These are phyloP conservation scores for Obelidium mucronatum DNA, from an alignment of 192 early-diverging fungal genomes.

Conservation along the genomic window DNA sequence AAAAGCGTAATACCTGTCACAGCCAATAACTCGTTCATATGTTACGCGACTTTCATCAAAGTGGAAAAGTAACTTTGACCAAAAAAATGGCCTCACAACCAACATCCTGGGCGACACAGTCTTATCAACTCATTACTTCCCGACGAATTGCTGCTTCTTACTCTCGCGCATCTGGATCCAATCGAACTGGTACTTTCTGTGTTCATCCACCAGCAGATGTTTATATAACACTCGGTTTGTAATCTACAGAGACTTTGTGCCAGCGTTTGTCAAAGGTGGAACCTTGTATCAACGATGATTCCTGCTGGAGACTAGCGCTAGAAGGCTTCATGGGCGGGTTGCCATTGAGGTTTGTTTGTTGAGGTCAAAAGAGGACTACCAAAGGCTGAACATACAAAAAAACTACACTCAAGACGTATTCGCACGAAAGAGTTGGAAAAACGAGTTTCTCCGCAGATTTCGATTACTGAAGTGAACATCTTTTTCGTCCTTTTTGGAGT, in stretches of 20 bases:
- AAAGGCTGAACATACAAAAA: too few relatives aligned
- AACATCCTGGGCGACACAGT: too few relatives aligned
- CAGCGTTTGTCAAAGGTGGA: conserved; percentile 45
- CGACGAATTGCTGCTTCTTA: conserved; percentile 44
- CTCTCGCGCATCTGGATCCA: conserved; percentile 48
- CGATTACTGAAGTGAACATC: conserved; percentile 33
- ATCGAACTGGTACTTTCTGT: conserved; percentile 37
- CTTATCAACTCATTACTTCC: conserved; percentile 22
- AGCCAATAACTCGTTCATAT: too few relatives aligned
- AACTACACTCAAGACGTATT: too few relatives aligned
- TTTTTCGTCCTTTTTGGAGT: too few relatives aligned
- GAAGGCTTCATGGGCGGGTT: conserved; percentile 36
- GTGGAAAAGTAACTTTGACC: too few relatives aligned
- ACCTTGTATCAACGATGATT: conserved; percentile 49
- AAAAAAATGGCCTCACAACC: too few relatives aligned
- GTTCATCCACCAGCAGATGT: too few relatives aligned
- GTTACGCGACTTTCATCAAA: too few relatives aligned
- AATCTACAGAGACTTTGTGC: conserved; percentile 19
- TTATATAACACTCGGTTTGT: not conserved
- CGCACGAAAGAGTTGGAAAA: conserved; percentile 44
- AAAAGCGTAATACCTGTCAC: too few relatives aligned
- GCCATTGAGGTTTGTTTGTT: conserved; percentile 32
- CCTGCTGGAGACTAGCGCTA: conserved; percentile 50
- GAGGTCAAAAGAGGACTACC: too few relatives aligned
- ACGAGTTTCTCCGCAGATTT: conserved; percentile 44